Base-by-base conservation (phyloP, 148 eudicot species). In the Heliamphora exappendiculata region DNA sequence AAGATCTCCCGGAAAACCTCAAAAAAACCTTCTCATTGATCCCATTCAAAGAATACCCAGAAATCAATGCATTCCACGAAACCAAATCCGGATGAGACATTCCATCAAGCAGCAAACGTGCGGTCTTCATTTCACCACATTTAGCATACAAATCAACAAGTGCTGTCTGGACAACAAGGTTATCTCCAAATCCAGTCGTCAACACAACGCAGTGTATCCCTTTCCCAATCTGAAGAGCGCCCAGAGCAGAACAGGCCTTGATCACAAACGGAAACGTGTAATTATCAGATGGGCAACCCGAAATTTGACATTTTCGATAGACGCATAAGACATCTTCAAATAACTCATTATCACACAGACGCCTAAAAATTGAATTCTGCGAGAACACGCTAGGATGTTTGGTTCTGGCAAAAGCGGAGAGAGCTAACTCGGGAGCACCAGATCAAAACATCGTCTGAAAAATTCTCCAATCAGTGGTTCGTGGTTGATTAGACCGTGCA, bases 191-290 rank as follows among this genome's bases (percentile, higher is more conserved):
- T 81, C 93, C 97, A 76, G 78, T 80, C 77, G 82, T 85, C 62
- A 88, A 79, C 75, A 88, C 88, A 72, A 74, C 70, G 72, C 81
- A 74, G 77, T 89, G 97, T 62, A 88, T 51, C 82, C 75, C 85
- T 62, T 69, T 70, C 22, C 89, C 93, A 16, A 62, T 63, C 41
- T 54, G 57, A 2, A 83, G 72, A 72, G 76, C 80, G 76, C 67
- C 37, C 34, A 89, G 10, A 73, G 73, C 86, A 0, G 88, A 74
- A 79, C 89, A 91, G 6, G 91, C 88, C 84, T 91, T 91, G 44
- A 91, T 78, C 17, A 88, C 97, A 63, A 73, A 82, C 26, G 97
- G 97, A 84, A 82, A 89, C 13, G 97, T 89, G 77, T 84, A 85
- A 74, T 82, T 54, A 85, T 85, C 89, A 59, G 85, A 86, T 13